Evolutionary conservation across 192 early-diverging fungal species (phyloP), one percentile per base, ranked within the genome.

Genomic region (Podochytrium sp.): DNA sequence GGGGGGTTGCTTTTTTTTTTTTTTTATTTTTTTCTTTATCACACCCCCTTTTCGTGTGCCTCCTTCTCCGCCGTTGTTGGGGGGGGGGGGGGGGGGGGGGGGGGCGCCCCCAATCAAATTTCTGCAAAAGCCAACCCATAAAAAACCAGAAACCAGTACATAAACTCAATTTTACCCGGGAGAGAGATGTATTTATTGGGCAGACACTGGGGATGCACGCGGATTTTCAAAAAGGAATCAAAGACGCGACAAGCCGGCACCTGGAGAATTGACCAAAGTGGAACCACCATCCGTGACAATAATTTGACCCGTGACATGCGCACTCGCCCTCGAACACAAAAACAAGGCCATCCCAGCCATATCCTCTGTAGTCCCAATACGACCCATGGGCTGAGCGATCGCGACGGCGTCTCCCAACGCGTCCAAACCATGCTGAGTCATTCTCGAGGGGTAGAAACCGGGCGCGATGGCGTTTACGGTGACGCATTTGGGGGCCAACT

Each of bases 321-420:
- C 87, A 35, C 91, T 91, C 2, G 91, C 95, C 3, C 82, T 71
- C 25, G 86, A 89, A 2, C 89, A 86, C 65, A 96, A 78, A 75
- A 92, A 98, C 29, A 98, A 79, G 29, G 89, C 87, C 1, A 92
- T 81, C 23, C 92, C 96, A 50, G 92, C 94, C 84, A 97, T 92
- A 81, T 97, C 96, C 73, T 92, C 86, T 1, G 92, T 79, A 16
- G 76, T 74, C 0, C 97, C 96, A 69, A 98, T 91, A 23, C 95
- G 85, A 16, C 87, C 85, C 64, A 92, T 47, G 10, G 94, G 93
- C 12, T 73, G 60, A n/a, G 53, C 33, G 34, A 57, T 62, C 16
- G 42, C 40, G 39, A 55, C 56, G 12, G 43, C 40, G 20, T 42
- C 56, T 35, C 49, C 38, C 29, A 78, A 35, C 12, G 58, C 66